Base-by-base conservation (phyloP, 306 rosid species). In the Gastrolobium villosum region DNA sequence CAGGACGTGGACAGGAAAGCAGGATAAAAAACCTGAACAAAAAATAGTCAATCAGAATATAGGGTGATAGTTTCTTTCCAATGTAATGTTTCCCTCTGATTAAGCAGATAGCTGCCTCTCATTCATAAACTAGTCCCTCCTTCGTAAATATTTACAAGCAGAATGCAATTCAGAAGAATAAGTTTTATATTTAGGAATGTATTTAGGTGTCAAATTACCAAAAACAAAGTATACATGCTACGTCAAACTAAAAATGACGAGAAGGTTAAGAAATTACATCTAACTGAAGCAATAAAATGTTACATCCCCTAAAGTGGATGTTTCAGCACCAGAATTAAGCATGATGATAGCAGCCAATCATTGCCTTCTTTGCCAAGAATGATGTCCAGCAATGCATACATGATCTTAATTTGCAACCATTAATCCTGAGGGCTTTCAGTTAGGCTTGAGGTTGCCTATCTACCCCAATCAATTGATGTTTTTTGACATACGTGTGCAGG, bases 321-420 rank as follows among this genome's bases (percentile, higher is more conserved):
- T 63, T 63, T 63, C 32, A 14, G 46, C 43, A 74, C 9, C 69
- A 59, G 35, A 74, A 59, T 14, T 73, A 43, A 57, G 43, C 68
- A 41, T 31, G 15, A 32, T 11, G 14, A 45, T 43, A 31, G 45
- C 20, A 48, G 37, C 10, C 48, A 37, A 73, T 31, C 34, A 57
- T 30, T n/a, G n/a, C n/a, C n/a, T n/a, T n/a, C n/a, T n/a, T n/a
- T 44, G 20, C 72, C 56, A 5, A 66, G 11, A 45, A 45, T 45
- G 72, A 44, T 66, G 28, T 65, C 20, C 36, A 65, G 7, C 39
- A 66, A 67, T 31, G 13, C 9, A 28, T 45, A 37, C 32, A 63
- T 31, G 43, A 11, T n/a, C 28, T 67, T 13, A 67, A 31, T 31
- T 31, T n/a, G n/a, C n/a, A n/a, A n/a, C 41, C 40, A 46, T 8